A percentile compares a stretch with the other conserved stretches of the same genome.
These are phyloP conservation scores for Penicillium silybi DNA, from an alignment of 495 filamentous ascomycete genomes.

Conservation along the genomic window DNA sequence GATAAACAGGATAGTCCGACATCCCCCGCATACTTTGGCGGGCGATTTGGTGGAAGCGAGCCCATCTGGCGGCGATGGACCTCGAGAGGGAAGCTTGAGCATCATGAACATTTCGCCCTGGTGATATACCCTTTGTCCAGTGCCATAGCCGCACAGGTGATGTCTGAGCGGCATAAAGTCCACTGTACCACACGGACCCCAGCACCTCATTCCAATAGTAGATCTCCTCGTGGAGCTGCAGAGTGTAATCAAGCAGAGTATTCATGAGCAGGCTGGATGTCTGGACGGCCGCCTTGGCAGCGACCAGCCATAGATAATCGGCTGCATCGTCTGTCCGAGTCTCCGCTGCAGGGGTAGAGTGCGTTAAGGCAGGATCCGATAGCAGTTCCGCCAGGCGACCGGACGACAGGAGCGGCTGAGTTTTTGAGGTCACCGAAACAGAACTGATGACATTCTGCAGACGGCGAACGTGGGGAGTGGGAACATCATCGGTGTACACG, in stretches of 20 bases:
- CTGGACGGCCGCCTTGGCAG: constrained; percentile 82
- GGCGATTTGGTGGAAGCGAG: constrained; percentile 76
- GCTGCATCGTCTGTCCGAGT: constrained; percentile 47
- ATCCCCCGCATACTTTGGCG: constrained; percentile 62
- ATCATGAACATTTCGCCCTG: constrained; percentile 46
- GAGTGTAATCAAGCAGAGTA: constrained; percentile 70
- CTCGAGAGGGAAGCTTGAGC: neutral
- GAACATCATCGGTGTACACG: constrained; percentile 19
- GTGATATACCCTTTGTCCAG: constrained; percentile 60
- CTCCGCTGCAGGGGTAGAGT: neutral
- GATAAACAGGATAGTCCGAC: constrained; percentile 54
- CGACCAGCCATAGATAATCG: constrained; percentile 82
- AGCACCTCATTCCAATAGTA: constrained; percentile 90
- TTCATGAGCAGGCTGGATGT: constrained; percentile 74
- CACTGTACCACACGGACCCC: constrained; percentile 64
- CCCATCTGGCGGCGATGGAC: constrained; percentile 47
- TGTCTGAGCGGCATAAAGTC: constrained; percentile 77
- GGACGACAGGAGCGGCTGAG: constrained; percentile 47
- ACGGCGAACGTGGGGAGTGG: constrained; percentile 17
- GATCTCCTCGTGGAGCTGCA: constrained; percentile 77
- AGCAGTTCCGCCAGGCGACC: constrained; percentile 56
- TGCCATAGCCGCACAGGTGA: constrained; percentile 67
- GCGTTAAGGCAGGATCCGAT: constrained; percentile 44
- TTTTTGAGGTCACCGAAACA: constrained; percentile 62
- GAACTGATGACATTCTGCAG: constrained; percentile 63